Base-by-base conservation (phyloP, 2,329 filamentous ascomycete genomes). In the Fusarium sp. region DNA sequence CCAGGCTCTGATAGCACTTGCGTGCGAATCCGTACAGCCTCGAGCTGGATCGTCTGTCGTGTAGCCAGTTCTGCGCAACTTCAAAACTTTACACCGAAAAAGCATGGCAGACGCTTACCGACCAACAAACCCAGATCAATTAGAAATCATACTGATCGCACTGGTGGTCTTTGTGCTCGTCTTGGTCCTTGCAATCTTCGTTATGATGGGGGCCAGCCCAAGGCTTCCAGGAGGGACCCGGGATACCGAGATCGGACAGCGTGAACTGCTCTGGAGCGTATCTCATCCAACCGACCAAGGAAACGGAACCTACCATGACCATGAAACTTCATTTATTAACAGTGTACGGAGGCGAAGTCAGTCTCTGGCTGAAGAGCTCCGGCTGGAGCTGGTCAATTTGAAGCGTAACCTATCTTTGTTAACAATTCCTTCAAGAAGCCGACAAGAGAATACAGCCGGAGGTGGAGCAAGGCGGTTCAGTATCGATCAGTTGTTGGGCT, bases 71-170 rank as follows among this genome's bases (percentile, higher is more conserved):
- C 46, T 39, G 36, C 50, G 25, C 34, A 22, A 46, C 39, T 31
- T 10, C 11, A 34, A 46, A 12, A 22, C 11, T 22, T 28, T 40
- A 13, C 38, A 9, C 15, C 28, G 15, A 65, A 44, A 19, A 42
- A 64, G 24, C 39, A 74, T 74, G 73, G 31, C 70, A 42, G 50
- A 72, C 43, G 29, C 47, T 39, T 53, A 58, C 24, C 67, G 57
- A 28, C 65, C 68, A 31, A 36, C 72, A 38, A 71, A 75, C n/a
- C 60, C 70, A 31, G 71, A 61, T 50, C 69, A 70, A 39, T 53
- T 75, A 32, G 75, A 78, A 61, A 75, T 78, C 40, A 46, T 73
- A 34, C 60, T 77, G 25, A 61, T 79, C 25, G 74, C 76, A 11
- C 53, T 70, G 12, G 71, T 69, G 11, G 70, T 75, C 40, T 60